Percentiles rank a stretch among this genome's conserved stretches.
phyloP scores from a whole-genome alignment of 1,284 basidiomycete genomes.

The Coniferiporia sulphurascens region DNA sequence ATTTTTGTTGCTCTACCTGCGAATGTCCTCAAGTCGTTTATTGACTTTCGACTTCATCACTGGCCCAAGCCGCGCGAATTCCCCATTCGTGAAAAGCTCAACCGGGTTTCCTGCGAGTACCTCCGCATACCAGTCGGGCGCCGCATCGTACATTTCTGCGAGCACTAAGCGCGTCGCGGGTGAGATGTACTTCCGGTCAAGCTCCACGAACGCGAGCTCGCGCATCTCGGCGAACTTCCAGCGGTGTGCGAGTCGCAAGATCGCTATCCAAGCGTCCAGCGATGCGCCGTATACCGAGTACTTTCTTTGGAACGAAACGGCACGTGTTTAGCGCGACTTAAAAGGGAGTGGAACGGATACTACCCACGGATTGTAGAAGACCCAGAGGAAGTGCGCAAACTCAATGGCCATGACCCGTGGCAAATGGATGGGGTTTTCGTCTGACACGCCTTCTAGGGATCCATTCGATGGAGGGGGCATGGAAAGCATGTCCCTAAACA shows the following conservation, averaged over 20 bases:
- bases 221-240: conserved; percentile 21
- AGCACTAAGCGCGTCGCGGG: no score
- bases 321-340: background rate
- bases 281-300: conserved; percentile 11
- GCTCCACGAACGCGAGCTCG: conserved; percentile 17
- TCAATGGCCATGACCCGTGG: conserved; percentile 42
- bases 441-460: conserved; percentile 35
- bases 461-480: conserved; percentile 35
- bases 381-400: conserved; percentile 58
- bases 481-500: conserved; percentile 33
- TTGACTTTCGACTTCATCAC: no score
- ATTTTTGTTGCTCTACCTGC: no score
- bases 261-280: conserved; percentile 17
- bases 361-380: conserved; percentile 65
- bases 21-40: conserved; percentile 42
- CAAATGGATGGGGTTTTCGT: conserved; percentile 47
- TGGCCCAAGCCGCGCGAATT: no score
- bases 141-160: no score
- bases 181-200: background rate
- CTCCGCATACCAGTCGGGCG: no score
- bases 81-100: no score
- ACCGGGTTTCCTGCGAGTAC: no score
- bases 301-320: background rate
- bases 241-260: conserved; percentile 19
- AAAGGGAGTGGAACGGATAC: conserved; percentile 25